Percentiles rank a stretch among this genome's conserved stretches.
These are phyloP conservation scores for Luffa acutangula DNA, from an alignment of 306 rosid genomes.

Conservation along the genomic window DNA sequence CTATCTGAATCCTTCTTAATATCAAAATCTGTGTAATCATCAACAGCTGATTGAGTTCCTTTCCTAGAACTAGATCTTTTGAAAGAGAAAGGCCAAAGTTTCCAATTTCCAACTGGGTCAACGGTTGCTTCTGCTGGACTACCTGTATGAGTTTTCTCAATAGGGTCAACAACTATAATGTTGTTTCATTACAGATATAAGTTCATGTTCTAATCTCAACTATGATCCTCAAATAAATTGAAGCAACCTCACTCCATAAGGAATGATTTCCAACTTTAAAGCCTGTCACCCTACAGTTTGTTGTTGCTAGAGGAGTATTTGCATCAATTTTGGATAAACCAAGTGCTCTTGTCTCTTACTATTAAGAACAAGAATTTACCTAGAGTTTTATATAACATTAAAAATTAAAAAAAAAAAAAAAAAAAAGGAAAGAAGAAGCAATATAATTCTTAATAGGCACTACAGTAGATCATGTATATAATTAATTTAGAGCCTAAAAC, in stretches of 20 bases:
- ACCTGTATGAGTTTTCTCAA: conserved; percentile 50
- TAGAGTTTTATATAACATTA: not conserved
- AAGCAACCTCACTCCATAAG: conserved; percentile 23
- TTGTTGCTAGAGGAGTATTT: conserved; percentile 8
- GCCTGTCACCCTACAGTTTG: conserved; percentile 11
- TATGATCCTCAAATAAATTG: conserved; percentile 19
- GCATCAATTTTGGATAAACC: conserved; percentile 10
- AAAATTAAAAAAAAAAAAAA: not conserved
- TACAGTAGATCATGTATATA: not conserved
- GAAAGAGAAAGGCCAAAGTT: conserved; percentile 70
- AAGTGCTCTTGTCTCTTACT: conserved; percentile 8
- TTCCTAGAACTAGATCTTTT: conserved; percentile 35
- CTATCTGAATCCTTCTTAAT: conserved; percentile 32
- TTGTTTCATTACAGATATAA: conserved; percentile 18
- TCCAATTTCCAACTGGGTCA: conserved; percentile 58
- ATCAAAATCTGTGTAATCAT: conserved; percentile 23
- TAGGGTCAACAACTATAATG: conserved; percentile 27
- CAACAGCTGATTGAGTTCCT: conserved; percentile 21
- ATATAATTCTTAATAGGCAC: not conserved
- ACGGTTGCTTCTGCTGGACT: conserved; percentile 28
- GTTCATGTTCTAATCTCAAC: conserved; percentile 15
- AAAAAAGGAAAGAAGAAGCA: not conserved
- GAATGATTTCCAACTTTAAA: conserved; percentile 21
- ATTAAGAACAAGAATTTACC: not conserved
- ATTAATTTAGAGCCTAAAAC: not conserved